These are phyloP conservation scores for Tetrahymena elliotti DNA, from an alignment of 73 alveolate species.

Conservation along the genomic window DNA sequence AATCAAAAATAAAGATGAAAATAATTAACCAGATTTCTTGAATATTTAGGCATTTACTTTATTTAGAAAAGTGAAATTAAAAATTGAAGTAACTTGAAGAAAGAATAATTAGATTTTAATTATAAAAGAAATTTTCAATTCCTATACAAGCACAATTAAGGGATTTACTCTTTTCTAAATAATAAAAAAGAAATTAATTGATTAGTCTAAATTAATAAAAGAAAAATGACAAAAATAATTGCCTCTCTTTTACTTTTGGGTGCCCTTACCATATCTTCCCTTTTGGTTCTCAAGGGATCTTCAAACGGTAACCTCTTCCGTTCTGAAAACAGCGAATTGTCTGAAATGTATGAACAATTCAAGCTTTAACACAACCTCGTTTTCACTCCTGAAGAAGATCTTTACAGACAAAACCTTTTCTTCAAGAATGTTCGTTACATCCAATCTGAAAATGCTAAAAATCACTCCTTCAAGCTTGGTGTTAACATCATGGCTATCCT, in stretches of 20 bases:
- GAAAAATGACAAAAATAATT: background rate
- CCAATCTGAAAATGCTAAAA: background rate
- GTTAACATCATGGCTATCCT: background rate
- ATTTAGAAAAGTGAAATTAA: background rate
- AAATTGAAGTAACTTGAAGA: background rate
- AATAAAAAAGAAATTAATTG: too few species aligned
- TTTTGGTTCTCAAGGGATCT: background rate
- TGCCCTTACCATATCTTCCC: background rate
- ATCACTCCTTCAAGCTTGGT: background rate
- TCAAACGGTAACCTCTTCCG: background rate
- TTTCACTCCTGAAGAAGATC: background rate
- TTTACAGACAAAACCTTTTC: background rate
- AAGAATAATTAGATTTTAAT: too few species aligned
- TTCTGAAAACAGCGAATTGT: background rate
- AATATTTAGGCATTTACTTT: background rate
- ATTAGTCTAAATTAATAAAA: too few species aligned
- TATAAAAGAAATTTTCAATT: background rate
- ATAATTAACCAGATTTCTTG: background rate
- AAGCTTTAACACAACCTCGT: background rate
- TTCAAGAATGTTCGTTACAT: background rate
- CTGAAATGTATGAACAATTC: background rate
- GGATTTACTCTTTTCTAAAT: background rate
- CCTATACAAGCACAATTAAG: background rate
- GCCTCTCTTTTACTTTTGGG: background rate
- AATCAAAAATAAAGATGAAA: background rate